Evolutionary conservation across 192 early-diverging fungal genomes (phyloP), one percentile per base, ranked within the genome.

Genomic region (Gaertneriomyces sp.): DNA sequence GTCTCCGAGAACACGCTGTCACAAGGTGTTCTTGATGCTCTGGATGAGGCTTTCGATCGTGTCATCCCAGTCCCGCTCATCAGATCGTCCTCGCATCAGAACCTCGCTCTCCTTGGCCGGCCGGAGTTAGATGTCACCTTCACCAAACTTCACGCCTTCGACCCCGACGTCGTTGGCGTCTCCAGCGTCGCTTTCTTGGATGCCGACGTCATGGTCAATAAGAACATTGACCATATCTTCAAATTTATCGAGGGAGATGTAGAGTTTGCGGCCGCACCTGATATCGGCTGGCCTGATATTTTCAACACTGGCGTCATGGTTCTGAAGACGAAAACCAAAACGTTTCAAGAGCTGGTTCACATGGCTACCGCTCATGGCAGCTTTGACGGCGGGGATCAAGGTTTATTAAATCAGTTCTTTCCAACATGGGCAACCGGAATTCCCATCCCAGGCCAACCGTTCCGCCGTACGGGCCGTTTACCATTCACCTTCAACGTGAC

Each of bases 221-320:
- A 81, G 56, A 84, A 90, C 14, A 84, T 96, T 16, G 93, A 95
- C 58, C 88, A 87, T 25, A 49, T 98, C 40, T 96, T 98, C 79
- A 79, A 45, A 4, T 77, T 61, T 47, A 39, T 84, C 33, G 60
- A 75, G 38, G 69, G 76, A 4, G 74, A 81, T 16, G 65, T 57
- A 0, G 51, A 61, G 5, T 88, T 96, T 74, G 90, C 91, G 4
- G 93, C 95, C 5, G 84, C 92, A 5, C 90, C 93, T 6, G 95
- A 98, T 58, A 89, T 89, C 20, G 94, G 94, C 0, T 98, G 95
- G 95, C 95, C 95, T 0, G 95, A 98, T 70, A 91, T 88, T 62
- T 98, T 98, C 79, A 98, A 98, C 72, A 95, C 95, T 49, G 95
- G 94, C 5, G 93, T 98, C 2, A 89, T 98, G 81, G 89, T 90